Evolutionary conservation across 805 yeast species (phyloP).

Genomic region (Kuraishia ogatae): DNA sequence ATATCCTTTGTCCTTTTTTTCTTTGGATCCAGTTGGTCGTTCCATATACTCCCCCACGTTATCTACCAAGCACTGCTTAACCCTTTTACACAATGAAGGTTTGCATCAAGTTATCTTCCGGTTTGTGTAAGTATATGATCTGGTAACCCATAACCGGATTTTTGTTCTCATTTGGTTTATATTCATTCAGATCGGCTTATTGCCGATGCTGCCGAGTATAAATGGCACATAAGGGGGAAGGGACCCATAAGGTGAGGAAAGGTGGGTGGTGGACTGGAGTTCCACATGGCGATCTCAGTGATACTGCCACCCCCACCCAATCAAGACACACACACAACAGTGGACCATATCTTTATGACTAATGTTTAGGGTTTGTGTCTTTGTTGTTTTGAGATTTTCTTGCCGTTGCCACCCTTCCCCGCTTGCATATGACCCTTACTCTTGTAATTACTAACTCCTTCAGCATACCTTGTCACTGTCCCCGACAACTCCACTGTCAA

Average conservation of each 20-base stretch:
- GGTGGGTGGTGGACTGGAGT: too few species aligned
- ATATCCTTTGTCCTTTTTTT: background rate
- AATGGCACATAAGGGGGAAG: too few species aligned
- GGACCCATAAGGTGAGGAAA: too few species aligned
- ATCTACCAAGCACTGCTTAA: background rate
- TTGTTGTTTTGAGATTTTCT: background rate
- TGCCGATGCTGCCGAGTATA: too few species aligned
- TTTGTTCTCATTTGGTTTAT: too few species aligned
- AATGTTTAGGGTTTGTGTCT: too few species aligned
- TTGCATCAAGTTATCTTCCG: conserved; percentile 37
- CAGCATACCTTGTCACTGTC: conserved; percentile 32
- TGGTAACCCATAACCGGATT: too few species aligned
- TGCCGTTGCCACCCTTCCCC: conserved; percentile 1
- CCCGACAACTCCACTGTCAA: conserved; percentile 45
- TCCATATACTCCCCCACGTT: background rate
- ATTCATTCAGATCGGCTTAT: too few species aligned
- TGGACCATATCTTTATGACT: too few species aligned
- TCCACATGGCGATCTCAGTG: too few species aligned
- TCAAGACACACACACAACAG: too few species aligned
- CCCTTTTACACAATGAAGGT: conserved; percentile 30
- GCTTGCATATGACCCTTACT: background rate
- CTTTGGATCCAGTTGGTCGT: background rate
- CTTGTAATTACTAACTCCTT: background rate
- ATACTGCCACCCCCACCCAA: too few species aligned
- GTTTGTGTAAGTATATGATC: conserved; percentile 8